phyloP scores from a whole-genome alignment of 805 yeast genomes.

The Debaryomyces prosopidis region DNA sequence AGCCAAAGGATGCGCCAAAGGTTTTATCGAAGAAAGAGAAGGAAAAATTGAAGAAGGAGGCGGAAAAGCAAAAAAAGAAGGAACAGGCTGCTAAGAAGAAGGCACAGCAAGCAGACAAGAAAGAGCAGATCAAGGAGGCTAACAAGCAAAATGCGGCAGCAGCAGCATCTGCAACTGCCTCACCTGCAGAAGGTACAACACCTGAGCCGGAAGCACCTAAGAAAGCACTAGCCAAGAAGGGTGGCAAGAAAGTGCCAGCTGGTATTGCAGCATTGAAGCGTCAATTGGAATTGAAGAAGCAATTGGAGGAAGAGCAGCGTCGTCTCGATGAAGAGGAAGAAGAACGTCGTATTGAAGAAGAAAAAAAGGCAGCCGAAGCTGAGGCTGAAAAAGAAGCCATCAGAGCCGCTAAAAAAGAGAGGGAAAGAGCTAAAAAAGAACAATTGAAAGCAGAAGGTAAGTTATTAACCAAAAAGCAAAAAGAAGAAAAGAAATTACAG shows the following conservation, averaged over 20 bases:
- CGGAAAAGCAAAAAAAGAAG: conserved; percentile 86
- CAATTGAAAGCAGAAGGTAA: conserved; percentile 96
- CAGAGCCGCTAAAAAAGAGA: conserved; percentile 73
- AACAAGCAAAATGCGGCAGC: conserved; percentile 46
- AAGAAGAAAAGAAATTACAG: conserved; percentile 80
- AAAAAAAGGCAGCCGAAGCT: conserved; percentile 52
- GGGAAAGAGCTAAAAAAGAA: conserved; percentile 82
- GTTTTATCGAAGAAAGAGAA: conserved; percentile 90
- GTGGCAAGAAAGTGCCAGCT: conserved; percentile 81
- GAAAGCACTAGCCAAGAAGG: conserved; percentile 44
- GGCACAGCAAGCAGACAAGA: conserved; percentile 61
- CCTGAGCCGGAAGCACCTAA: conserved; percentile 34
- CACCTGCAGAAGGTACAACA: conserved; percentile 23
- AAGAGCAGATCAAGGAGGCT: conserved; percentile 53
- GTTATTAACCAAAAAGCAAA: conserved; percentile 88
- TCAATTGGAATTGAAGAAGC: conserved; percentile 86
- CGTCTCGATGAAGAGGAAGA: conserved; percentile 71
- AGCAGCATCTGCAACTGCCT: conserved; percentile 18
- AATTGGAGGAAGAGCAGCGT: conserved; percentile 80
- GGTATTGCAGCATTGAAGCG: conserved; percentile 88
- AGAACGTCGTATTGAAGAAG: conserved; percentile 49
- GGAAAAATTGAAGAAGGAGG: conserved; percentile 93
- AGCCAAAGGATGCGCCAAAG: conserved; percentile 58
- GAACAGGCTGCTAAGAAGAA: conserved; percentile 87
- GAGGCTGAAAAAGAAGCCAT: conserved; percentile 66